These are phyloP conservation scores for Phlegmacium glaucopus DNA, from an alignment of 768 basidiomycete species.

Conservation along the genomic window DNA sequence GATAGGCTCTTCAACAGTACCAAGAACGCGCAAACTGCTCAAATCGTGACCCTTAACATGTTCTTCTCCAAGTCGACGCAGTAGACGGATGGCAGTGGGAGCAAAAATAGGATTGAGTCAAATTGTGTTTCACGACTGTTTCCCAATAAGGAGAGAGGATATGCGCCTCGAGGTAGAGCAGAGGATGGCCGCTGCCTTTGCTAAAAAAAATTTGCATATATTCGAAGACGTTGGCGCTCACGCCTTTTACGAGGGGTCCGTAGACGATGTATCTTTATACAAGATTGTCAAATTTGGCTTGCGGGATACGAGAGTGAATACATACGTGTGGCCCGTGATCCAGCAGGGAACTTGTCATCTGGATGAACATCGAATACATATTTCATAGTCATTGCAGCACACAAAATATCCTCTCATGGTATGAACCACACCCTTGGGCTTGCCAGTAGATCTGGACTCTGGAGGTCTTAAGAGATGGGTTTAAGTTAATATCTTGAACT, in stretches of 20 bases:
- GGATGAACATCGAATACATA: constrained; percentile 97
- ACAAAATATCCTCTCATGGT: constrained; percentile 85
- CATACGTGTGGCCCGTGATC: constrained; percentile 93
- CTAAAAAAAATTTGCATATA: no score
- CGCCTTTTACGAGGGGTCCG: constrained; percentile 85
- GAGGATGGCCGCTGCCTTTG: no score
- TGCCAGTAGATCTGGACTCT: constrained; percentile 93
- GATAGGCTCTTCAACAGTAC: constrained; percentile 96
- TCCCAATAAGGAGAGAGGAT: constrained; percentile 97
- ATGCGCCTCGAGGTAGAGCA: no score
- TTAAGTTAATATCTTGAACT: constrained; percentile 5
- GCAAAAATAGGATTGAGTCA: constrained; percentile 97
- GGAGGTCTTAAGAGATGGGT: constrained; percentile 66
- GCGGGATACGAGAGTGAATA: constrained; percentile 8
- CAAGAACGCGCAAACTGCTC: constrained; percentile 78
- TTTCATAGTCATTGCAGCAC: constrained; percentile 90
- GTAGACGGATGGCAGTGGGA: constrained; percentile 91
- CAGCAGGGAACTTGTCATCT: constrained; percentile 95
- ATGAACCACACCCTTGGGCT: constrained; percentile 96
- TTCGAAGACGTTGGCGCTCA: constrained; percentile 90
- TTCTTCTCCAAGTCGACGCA: constrained; percentile 75
- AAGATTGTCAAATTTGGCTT: constrained; percentile 3
- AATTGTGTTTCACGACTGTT: constrained; percentile 85
- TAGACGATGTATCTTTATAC: constrained; percentile 80
- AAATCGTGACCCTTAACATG: constrained; percentile 85